Conservation (phyloP, 257 asterid genomes). For the Solanum gandarillasii region DNA sequence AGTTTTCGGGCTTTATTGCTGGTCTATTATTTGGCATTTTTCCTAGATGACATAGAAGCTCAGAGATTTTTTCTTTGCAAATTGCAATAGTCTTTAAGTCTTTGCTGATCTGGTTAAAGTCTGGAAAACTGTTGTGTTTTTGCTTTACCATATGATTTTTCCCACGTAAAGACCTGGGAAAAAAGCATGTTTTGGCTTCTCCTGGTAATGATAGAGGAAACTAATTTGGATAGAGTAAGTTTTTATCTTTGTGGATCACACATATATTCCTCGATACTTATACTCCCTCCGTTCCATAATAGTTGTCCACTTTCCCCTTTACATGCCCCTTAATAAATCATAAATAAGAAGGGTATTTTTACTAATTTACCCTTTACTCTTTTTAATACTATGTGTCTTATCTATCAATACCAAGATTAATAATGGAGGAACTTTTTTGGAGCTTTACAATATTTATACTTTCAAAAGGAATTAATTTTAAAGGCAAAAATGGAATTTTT, state of each 20-base stretch:
- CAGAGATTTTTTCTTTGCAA: not conserved
- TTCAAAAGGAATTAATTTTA: not conserved
- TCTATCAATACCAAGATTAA: not conserved
- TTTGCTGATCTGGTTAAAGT: not conserved
- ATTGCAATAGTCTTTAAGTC: not conserved
- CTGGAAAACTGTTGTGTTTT: not conserved
- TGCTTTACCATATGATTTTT: not conserved
- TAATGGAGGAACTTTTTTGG: not conserved
- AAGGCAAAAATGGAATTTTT: not conserved
- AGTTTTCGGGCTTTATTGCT: not conserved
- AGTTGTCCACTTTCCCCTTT: not conserved
- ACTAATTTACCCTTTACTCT: not conserved
- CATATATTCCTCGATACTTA: not conserved
- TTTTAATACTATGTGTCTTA: not conserved
- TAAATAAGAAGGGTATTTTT: not conserved
- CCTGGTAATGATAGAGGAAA: not conserved
- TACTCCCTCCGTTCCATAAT: not conserved
- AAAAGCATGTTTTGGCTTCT: not conserved
- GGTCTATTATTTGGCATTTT: not conserved
- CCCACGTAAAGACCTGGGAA: not conserved
- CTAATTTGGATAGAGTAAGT: not conserved
- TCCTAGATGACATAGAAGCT: not conserved
- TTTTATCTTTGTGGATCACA: not conserved
- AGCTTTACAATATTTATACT: not conserved
- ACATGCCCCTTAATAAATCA: not conserved